Evolutionary conservation across 2,329 filamentous ascomycete species (phyloP).

Genomic region (Aspergillus ochraceoroseus): DNA sequence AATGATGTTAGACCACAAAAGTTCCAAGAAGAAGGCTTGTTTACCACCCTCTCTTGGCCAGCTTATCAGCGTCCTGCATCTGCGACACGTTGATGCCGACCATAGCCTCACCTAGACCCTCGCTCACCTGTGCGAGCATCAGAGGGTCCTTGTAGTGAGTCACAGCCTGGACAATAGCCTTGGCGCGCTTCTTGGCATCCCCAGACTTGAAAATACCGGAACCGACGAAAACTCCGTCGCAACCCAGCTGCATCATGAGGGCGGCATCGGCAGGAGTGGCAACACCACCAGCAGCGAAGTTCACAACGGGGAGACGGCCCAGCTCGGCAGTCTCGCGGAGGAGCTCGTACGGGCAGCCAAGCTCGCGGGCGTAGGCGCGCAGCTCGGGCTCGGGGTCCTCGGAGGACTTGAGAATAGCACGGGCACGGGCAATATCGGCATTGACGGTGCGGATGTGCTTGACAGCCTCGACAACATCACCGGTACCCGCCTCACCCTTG

Average conservation of each 20-base stretch:
- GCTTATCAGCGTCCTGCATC: conserved; percentile 73
- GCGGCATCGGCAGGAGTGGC: conserved; percentile 97
- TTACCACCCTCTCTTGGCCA: conserved; percentile 82
- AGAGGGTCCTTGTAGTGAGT: conserved; percentile 84
- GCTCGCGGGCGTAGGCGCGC: conserved; percentile 71
- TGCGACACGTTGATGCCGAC: conserved; percentile 83
- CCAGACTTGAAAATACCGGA: conserved; percentile 97
- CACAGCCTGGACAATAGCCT: conserved; percentile 89
- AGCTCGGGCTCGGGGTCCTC: conserved; percentile 62
- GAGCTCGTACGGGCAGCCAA: conserved; percentile 71
- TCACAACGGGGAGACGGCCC: conserved; percentile 86
- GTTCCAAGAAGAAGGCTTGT: conserved; percentile 10
- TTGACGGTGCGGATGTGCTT: conserved; percentile 92
- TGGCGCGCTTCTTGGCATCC: conserved; percentile 81
- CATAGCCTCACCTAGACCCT: conserved; percentile 94
- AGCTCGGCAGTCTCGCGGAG: conserved; percentile 82
- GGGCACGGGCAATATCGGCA: conserved; percentile 70
- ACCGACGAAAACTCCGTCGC: conserved; percentile 95
- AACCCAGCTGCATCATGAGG: conserved; percentile 98
- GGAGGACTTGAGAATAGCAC: conserved; percentile 46
- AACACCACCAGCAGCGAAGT: conserved; percentile 98
- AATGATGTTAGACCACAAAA: conserved; percentile 6
- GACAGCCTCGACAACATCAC: conserved; percentile 94
- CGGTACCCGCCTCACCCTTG: conserved; percentile 95
- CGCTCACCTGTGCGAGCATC: conserved; percentile 79